These are phyloP conservation scores for Neonectria hederae DNA, from an alignment of 2,329 filamentous ascomycete species.

Conservation along the genomic window DNA sequence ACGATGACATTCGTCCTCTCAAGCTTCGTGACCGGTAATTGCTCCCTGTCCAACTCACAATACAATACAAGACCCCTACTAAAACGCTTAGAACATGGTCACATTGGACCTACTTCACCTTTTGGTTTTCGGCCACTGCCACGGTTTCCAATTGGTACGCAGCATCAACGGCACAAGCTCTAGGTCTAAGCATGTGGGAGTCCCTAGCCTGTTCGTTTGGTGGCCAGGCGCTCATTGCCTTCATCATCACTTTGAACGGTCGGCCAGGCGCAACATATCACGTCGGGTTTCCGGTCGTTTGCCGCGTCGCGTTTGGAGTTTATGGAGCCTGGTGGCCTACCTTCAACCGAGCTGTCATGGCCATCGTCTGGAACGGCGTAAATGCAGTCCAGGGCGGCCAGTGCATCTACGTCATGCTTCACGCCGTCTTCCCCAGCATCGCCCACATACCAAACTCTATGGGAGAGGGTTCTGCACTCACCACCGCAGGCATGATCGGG, in stretches of 20 bases:
- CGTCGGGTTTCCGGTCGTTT: slow-evolving; percentile 53
- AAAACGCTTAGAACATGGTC: slow-evolving; percentile 1
- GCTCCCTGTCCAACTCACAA: too few relatives aligned
- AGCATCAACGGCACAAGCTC: slow-evolving; percentile 50
- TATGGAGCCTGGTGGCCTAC: slow-evolving; percentile 57
- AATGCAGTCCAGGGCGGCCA: slow-evolving; percentile 49
- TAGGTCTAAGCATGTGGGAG: slow-evolving; percentile 61
- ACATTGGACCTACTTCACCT: slow-evolving; percentile 13
- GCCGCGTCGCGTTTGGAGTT: slow-evolving; percentile 54
- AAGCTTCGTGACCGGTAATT: not conserved
- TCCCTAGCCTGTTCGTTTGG: slow-evolving; percentile 52
- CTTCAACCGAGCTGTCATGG: slow-evolving; percentile 55
- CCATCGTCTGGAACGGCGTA: slow-evolving; percentile 57
- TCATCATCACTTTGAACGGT: slow-evolving; percentile 55
- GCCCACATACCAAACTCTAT: slow-evolving; percentile 51
- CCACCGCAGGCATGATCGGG: slow-evolving; percentile 53
- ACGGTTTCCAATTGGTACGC: slow-evolving; percentile 45
- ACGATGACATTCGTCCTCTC: slow-evolving; percentile 13
- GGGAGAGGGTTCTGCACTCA: slow-evolving; percentile 51
- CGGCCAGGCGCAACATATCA: slow-evolving; percentile 55
- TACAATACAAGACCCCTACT: not conserved
- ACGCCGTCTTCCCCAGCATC: slow-evolving; percentile 54
- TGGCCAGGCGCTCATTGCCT: slow-evolving; percentile 53
- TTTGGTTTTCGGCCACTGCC: slow-evolving; percentile 21
- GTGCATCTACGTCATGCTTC: slow-evolving; percentile 48